Conservation (phyloP, 2,329 filamentous ascomycete species). For the Penicillium glabrum region DNA sequence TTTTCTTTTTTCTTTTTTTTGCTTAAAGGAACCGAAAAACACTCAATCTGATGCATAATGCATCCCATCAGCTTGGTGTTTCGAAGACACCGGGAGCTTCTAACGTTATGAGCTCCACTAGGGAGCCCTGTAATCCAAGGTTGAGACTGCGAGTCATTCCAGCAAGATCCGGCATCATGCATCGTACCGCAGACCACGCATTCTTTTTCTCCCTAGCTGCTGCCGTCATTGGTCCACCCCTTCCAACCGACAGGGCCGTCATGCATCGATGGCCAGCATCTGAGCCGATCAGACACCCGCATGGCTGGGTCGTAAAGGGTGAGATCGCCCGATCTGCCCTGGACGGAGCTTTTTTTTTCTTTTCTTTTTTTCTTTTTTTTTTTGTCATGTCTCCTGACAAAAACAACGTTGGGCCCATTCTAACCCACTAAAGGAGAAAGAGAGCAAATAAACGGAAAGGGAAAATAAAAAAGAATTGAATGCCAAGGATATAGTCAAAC, state of each 20-base stretch:
- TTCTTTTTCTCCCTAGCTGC: slow-evolving; percentile 5
- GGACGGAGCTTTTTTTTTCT: not conserved
- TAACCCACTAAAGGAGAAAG: not conserved
- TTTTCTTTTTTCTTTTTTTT: not conserved
- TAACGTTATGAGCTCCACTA: slow-evolving; percentile 15
- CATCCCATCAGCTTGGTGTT: not conserved
- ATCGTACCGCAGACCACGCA: not conserved
- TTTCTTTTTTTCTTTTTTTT: not conserved
- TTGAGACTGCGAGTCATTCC: slow-evolving; percentile 21
- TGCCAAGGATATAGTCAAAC: not conserved
- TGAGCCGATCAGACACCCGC: slow-evolving; percentile 22
- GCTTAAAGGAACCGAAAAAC: not conserved
- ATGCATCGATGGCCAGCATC: slow-evolving; percentile 23
- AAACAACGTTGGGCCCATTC: not conserved
- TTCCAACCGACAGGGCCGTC: slow-evolving; percentile 1
- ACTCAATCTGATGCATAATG: slow-evolving; percentile 12
- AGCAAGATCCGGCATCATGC: not conserved
- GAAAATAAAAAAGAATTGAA: not conserved
- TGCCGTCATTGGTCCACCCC: slow-evolving; percentile 12
- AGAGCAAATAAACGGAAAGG: not conserved
- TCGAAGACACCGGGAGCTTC: not conserved
- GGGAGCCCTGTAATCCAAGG: slow-evolving; percentile 19
- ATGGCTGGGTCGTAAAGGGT: slow-evolving; percentile 12
- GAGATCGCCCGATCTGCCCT: slow-evolving; percentile 19
- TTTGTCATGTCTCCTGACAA: not conserved